A percentile compares a stretch with the other conserved stretches of the same genome.
phyloP scores from a whole-genome alignment of 2,329 filamentous ascomycete genomes.

The Xylariaceae sp. region DNA sequence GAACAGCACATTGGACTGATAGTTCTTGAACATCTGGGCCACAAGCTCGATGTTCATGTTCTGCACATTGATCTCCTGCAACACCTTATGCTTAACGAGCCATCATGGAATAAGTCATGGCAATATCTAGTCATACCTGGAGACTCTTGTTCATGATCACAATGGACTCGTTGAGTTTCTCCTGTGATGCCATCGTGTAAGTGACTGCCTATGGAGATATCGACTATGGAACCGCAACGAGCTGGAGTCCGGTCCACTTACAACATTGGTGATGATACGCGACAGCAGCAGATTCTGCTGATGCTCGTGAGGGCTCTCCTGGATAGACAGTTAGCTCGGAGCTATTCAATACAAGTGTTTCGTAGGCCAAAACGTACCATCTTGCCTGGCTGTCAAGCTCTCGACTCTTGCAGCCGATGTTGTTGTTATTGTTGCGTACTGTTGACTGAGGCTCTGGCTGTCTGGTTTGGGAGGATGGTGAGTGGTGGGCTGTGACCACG shows the following conservation, averaged over 20 bases:
- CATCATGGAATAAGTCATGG: conserved; percentile 1
- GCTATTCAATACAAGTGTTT: neutral
- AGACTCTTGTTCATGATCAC: conserved; percentile 90
- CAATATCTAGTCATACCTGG: conserved; percentile 53
- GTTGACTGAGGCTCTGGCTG: too few species aligned
- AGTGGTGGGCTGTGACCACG: too few species aligned
- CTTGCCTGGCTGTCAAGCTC: conserved; percentile 7
- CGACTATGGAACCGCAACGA: conserved; percentile 9
- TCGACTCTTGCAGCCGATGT: too few species aligned
- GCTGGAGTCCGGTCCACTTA: conserved; percentile 47
- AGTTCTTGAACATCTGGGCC: conserved; percentile 99
- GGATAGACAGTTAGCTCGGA: conserved; percentile 12
- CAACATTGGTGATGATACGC: conserved; percentile 95
- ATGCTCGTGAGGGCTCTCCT: conserved; percentile 97
- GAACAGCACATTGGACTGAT: conserved; percentile 95
- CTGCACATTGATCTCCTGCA: conserved; percentile 91
- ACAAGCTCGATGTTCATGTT: conserved; percentile 99
- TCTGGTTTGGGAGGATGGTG: too few species aligned
- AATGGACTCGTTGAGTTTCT: conserved; percentile 94
- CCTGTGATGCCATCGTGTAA: conserved; percentile 49
- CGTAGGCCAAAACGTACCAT: conserved; percentile 19
- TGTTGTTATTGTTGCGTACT: too few species aligned
- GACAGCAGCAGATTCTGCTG: conserved; percentile 92
- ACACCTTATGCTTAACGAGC: too few species aligned
- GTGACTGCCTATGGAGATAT: neutral